Conservation (phyloP, 768 basidiomycete species). For the Tylopilus rubrobrunneus region DNA sequence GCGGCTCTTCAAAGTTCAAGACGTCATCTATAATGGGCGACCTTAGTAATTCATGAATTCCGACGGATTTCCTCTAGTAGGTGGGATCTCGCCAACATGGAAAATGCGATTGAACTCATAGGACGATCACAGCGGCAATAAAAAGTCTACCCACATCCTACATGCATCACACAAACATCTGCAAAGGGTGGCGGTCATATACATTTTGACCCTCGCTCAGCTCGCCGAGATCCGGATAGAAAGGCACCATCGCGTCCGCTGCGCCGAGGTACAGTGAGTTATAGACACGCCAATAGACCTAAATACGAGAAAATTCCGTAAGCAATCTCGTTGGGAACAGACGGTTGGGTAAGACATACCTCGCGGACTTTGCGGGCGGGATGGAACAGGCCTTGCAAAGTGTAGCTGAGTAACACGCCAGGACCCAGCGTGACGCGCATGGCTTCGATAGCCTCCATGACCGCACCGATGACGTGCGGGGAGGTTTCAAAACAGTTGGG, state of each 20-base stretch:
- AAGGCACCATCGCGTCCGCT: slow-evolving; percentile 87
- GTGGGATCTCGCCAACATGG: background rate
- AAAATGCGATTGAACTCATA: background rate
- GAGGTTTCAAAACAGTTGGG: slow-evolving; percentile 99
- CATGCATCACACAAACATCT: slow-evolving; percentile 67
- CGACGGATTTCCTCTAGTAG: too few species aligned
- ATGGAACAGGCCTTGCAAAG: slow-evolving; percentile 94
- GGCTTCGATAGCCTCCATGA: slow-evolving; percentile 97
- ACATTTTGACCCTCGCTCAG: slow-evolving; percentile 88
- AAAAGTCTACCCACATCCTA: slow-evolving; percentile 3
- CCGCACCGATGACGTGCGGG: slow-evolving; percentile 96
- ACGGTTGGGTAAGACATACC: slow-evolving; percentile 41
- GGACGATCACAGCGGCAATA: slow-evolving; percentile 6
- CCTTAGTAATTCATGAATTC: background rate
- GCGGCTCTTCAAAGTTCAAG: too few species aligned
- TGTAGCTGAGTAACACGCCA: slow-evolving; percentile 87
- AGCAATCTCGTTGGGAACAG: background rate
- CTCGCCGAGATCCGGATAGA: slow-evolving; percentile 89
- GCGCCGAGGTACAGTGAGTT: slow-evolving; percentile 93
- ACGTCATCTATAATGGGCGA: too few species aligned
- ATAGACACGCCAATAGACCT: slow-evolving; percentile 92
- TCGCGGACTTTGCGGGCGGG: slow-evolving; percentile 96
- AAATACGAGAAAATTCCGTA: background rate
- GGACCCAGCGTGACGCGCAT: slow-evolving; percentile 97
- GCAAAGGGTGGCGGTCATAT: slow-evolving; percentile 80